A percentile compares a stretch with the other conserved stretches of the same genome.
These are phyloP conservation scores for Gonium pectorale DNA, from an alignment of 139 green algal species.

Conservation along the genomic window DNA sequence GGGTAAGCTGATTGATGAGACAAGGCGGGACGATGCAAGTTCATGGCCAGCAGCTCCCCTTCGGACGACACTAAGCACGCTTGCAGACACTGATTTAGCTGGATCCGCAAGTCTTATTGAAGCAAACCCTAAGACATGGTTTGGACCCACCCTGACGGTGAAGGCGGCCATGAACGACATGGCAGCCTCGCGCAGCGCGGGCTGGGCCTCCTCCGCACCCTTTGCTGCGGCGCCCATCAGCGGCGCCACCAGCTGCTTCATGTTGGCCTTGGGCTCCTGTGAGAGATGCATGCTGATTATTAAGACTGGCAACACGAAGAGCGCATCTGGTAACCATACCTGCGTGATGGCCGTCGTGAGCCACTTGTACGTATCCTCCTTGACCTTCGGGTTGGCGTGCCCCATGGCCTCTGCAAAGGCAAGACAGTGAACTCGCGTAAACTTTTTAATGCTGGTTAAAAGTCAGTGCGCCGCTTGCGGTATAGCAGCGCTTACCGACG, in stretches of 20 bases:
- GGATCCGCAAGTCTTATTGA: too few species aligned
- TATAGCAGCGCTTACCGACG: conserved; percentile 29
- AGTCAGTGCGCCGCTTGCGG: too few species aligned
- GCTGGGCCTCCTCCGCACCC: conserved; percentile 76
- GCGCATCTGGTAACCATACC: neutral
- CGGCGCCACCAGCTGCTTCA: conserved; percentile 61
- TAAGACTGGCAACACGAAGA: too few species aligned
- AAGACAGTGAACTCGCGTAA: too few species aligned
- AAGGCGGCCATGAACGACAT: conserved; percentile 77
- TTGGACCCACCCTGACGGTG: conserved; percentile 51
- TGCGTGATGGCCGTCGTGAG: conserved; percentile 41
- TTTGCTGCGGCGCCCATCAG: conserved; percentile 77
- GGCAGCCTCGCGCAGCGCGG: conserved; percentile 79
- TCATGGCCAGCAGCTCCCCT: too few species aligned
- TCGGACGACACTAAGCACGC: too few species aligned
- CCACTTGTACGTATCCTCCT: conserved; percentile 75
- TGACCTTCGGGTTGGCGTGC: conserved; percentile 89
- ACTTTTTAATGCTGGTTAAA: too few species aligned
- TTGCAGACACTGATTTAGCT: too few species aligned
- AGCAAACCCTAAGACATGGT: neutral
- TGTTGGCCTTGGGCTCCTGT: conserved; percentile 53
- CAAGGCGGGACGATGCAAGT: too few species aligned
- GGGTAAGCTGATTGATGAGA: too few species aligned
- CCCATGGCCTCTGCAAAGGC: conserved; percentile 60
- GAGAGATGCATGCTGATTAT: too few species aligned